Percentiles rank a stretch among this genome's conserved stretches.
Evolutionary conservation across 345 rosid genomes (phyloP).

Genomic region (Bruguiera gymnorhiza): DNA sequence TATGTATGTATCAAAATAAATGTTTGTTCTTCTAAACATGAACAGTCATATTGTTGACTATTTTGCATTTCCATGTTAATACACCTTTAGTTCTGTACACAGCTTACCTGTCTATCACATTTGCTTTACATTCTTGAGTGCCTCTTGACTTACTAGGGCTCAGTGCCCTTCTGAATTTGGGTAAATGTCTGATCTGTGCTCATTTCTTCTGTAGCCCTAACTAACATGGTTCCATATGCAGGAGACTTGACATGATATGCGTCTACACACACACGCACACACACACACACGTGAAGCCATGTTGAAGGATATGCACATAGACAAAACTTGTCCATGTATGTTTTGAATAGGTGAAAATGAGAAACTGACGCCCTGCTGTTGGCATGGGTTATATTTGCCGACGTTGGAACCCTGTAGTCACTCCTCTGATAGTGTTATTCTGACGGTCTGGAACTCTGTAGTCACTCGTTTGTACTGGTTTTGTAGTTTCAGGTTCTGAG

Average conservation of each 20-base stretch:
- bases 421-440: too few relatives aligned
- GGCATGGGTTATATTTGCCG: too few relatives aligned
- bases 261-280: too few relatives aligned
- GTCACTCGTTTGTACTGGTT: too few relatives aligned
- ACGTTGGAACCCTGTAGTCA: too few relatives aligned
- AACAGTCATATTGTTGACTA: not conserved
- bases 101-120: not conserved
- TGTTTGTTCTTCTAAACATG: not conserved
- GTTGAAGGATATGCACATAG: too few relatives aligned
- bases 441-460: too few relatives aligned
- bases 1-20: slow-evolving; percentile 17
- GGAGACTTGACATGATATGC: not conserved
- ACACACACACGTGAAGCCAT: too few relatives aligned
- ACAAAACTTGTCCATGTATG: too few relatives aligned
- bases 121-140: not conserved
- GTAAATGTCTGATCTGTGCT: slow-evolving; percentile 1
- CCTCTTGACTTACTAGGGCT: slow-evolving; percentile 22
- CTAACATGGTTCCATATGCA: not conserved
- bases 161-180: slow-evolving; percentile 1
- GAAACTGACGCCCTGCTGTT: too few relatives aligned
- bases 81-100: slow-evolving; percentile 9
- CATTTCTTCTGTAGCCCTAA: slow-evolving; percentile 1
- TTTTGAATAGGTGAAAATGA: too few relatives aligned
- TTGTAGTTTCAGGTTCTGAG: too few relatives aligned
- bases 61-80: slow-evolving; percentile 19